Base-by-base conservation (phyloP, 345 rosid species). In the Ceriops zippeliana region DNA sequence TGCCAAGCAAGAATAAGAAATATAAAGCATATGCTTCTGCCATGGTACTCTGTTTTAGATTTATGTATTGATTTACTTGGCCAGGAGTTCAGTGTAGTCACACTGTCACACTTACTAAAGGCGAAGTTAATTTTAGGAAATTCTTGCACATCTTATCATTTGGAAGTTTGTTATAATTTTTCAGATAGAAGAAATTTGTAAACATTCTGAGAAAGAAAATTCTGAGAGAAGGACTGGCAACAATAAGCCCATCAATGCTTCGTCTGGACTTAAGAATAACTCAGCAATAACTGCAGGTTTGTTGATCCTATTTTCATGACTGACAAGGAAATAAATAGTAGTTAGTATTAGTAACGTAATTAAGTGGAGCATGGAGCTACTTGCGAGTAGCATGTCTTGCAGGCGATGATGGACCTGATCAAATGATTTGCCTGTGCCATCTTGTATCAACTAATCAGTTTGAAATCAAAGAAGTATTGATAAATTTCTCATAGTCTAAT, bases 251-350 rank as follows among this genome's bases (percentile, higher is more conserved):
- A 62, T 16, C 9, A 11, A 65, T 27, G 58, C 62, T 59, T 75
- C 73, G 76, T 73, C 86, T 54, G 76, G 67, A 69, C 73, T 70
- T 61, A 79, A 86, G 52, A 66, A 81, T 66, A 72, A 35, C 64
- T 79, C 89, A 24, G 80, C 58, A 61, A 74, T 86, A 30, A 71
- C 71, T 61, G 60, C 79, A 49, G 80, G 96, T 90, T 42, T 75
- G 83, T 76, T 72, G 42, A 70, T 78, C 21, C 53, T 61, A 57
- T 28, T 59, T 51, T 42, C 27, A 34, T 49, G 20, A 52, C 28
- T 11, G 13, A 31, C 16, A n/a, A 38, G 38, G 59, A 22, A 21
- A 16, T 22, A 16, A 21, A 65, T 20, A 11, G 5, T 1, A 22
- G 2, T 17, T 61, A 3, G 38, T 32, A 17, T 19, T 15, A 1